phyloP scores from a whole-genome alignment of 352 stramenopile species.

The Phytophthora multivora region DNA sequence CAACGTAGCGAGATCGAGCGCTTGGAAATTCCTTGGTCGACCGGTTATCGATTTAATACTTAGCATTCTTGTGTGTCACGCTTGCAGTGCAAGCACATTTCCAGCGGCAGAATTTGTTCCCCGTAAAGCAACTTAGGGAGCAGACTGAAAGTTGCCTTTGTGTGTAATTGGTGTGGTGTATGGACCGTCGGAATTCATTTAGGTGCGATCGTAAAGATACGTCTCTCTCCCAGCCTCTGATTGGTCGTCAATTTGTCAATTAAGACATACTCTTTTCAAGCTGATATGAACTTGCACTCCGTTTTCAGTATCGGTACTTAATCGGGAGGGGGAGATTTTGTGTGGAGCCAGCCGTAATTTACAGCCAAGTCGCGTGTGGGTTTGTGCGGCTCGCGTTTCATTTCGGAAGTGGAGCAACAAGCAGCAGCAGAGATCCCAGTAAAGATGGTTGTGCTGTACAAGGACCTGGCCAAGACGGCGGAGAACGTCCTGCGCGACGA shows the following conservation, averaged over 20 bases:
- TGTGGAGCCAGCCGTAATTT: conserved; percentile 19
- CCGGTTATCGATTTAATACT: too few species aligned
- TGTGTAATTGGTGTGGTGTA: conserved; percentile 5
- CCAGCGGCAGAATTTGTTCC: neutral
- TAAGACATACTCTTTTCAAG: too few species aligned
- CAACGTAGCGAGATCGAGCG: too few species aligned
- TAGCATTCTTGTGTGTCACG: too few species aligned
- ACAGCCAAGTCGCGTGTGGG: conserved; percentile 6
- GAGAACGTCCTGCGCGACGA: conserved; percentile 76
- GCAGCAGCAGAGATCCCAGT: conserved; percentile 8
- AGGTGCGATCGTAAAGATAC: conserved; percentile 18
- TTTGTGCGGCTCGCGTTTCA: conserved; percentile 45
- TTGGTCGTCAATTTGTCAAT: too few species aligned
- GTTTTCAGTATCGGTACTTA: neutral
- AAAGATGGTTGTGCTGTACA: conserved; percentile 77
- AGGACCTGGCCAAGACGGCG: conserved; percentile 82
- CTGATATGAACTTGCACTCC: neutral
- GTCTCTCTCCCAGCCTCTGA: neutral
- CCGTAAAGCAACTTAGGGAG: too few species aligned
- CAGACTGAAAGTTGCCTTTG: conserved; percentile 1
- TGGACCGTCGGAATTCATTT: conserved; percentile 4
- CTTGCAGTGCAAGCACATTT: too few species aligned
- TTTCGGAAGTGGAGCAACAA: conserved; percentile 48
- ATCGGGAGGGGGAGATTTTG: conserved; percentile 27
- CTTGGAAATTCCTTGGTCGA: too few species aligned